Conservation (phyloP, 768 basidiomycete genomes). For the Tylopilus plumbeoviolaceoides region DNA sequence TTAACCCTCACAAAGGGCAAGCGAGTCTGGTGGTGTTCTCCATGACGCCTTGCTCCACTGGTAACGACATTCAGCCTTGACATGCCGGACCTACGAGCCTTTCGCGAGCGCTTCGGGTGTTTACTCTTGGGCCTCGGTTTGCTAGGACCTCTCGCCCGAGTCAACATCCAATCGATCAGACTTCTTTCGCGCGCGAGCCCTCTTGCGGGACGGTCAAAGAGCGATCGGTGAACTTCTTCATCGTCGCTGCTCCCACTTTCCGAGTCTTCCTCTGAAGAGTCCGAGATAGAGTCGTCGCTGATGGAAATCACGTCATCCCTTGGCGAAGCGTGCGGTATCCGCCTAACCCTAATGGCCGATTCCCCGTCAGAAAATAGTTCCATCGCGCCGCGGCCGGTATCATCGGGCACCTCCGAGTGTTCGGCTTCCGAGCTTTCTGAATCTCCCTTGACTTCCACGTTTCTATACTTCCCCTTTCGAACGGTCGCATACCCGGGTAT, state of each 20-base stretch:
- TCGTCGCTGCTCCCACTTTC: conserved; percentile 24
- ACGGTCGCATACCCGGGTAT: conserved; percentile 51
- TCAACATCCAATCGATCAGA: conserved; percentile 70
- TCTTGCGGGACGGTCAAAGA: conserved; percentile 23
- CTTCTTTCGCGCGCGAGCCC: conserved; percentile 36
- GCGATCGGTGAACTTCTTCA: conserved; percentile 33
- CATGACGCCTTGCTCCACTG: conserved; percentile 31
- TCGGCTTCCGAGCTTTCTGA: conserved; percentile 54
- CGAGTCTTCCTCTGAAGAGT: conserved; percentile 13
- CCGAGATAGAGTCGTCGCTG: conserved; percentile 13
- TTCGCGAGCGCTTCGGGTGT: conserved; percentile 12
- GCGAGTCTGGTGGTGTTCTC: conserved; percentile 36
- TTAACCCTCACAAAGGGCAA: conserved; percentile 33
- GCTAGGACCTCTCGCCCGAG: conserved; percentile 32
- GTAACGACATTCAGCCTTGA: conserved; percentile 37
- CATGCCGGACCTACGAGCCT: conserved; percentile 4
- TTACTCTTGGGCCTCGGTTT: conserved; percentile 13
- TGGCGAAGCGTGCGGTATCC: conserved; percentile 13
- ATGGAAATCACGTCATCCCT: conserved; percentile 21
- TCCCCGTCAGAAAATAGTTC: conserved; percentile 12
- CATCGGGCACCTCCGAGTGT: not conserved
- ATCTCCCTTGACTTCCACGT: conserved; percentile 53
- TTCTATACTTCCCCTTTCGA: conserved; percentile 33
- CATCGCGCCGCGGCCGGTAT: not conserved
- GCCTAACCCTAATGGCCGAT: conserved; percentile 21